Evolutionary conservation across 345 rosid species (phyloP), one percentile per base, ranked within the genome.

Genomic region (Ceriops tagal): DNA sequence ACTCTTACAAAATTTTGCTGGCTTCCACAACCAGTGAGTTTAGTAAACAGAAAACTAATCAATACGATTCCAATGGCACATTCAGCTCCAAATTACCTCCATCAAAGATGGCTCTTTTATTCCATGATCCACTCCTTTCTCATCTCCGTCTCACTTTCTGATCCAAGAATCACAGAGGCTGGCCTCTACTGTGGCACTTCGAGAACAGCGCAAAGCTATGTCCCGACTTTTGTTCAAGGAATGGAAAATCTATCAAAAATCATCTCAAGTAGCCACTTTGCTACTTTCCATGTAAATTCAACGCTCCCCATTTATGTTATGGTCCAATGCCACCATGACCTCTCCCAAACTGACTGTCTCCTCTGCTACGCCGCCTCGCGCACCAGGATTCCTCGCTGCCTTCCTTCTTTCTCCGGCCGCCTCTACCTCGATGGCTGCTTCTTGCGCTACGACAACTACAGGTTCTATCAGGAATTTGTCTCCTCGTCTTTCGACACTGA

Each of bases 391-490:
- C 91, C 91, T 3, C 75, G 88, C 61, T 88, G 93, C 77, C 82
- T 83, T 51, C 82, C 89, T 39, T 71, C 86, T n/a, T 30, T 52
- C 63, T 53, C 88, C 3, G 89, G 73, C 30, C 73, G 81, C 30
- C 74, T 88, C 71, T 88, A 64, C 35, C 80, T 88, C 27, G 93
- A 88, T 62, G 93, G 93, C 8, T 88, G 90, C 77, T 86, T 86
- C 83, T 64, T 86, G 15, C 82, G 93, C 24, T 86, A 80, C 22
- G 92, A 88, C 61, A 71, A 70, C 62, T 80, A 86, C 74, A 68
- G 73, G 65, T 88, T 88, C 77, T 88, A 73, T 56, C 53, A 64
- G 0, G 89, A 88, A 58, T 68, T 83, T 20, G 71, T 78, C 5
- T 82, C 87, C 1, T 35, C 77, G 5, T 26, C 35, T 21, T 58